Percentiles rank a stretch among this genome's conserved stretches.
phyloP scores from a whole-genome alignment of 2,329 filamentous ascomycete genomes.

The Arthrobotrys sinensis region DNA sequence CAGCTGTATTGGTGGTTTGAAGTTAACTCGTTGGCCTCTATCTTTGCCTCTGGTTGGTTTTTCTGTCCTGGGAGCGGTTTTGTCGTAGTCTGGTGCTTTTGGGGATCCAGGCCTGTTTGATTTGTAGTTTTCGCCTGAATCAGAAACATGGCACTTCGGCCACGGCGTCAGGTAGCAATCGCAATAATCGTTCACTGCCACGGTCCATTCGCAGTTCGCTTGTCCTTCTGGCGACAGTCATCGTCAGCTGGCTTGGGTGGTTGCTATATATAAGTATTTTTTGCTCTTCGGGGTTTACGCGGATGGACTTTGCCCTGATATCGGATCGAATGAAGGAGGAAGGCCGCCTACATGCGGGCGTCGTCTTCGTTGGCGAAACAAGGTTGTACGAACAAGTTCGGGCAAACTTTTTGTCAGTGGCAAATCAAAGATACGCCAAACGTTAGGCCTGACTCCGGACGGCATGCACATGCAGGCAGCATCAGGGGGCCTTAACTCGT shows the following conservation, averaged over 20 bases:
- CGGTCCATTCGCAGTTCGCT: background rate
- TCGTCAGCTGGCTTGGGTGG: slow-evolving; percentile 12
- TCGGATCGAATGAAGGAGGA: slow-evolving; percentile 9
- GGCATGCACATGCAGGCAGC: background rate
- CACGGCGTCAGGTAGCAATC: background rate
- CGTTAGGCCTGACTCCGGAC: slow-evolving; percentile 5
- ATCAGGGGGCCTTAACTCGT: slow-evolving; percentile 8
- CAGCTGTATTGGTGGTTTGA: slow-evolving; percentile 2
- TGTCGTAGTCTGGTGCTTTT: slow-evolving; percentile 4
- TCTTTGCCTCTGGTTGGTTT: slow-evolving; percentile 12
- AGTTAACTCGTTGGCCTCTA: background rate
- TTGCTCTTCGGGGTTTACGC: slow-evolving; percentile 13
- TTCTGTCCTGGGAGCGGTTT: background rate
- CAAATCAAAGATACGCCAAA: slow-evolving; percentile 8
- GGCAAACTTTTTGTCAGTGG: background rate
- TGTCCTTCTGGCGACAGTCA: background rate
- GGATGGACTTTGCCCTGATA: background rate
- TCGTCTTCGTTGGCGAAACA: slow-evolving; percentile 16
- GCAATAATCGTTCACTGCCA: slow-evolving; percentile 7
- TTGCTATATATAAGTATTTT: slow-evolving; percentile 20
- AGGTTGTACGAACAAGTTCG: background rate
- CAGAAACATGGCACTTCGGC: slow-evolving; percentile 23
- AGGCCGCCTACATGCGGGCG: slow-evolving; percentile 4
- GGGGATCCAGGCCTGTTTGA: slow-evolving; percentile 19
- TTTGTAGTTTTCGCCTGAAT: slow-evolving; percentile 36